phyloP scores from a whole-genome alignment of 2,329 filamentous ascomycete genomes.

The Pestalotiopsis sp. region DNA sequence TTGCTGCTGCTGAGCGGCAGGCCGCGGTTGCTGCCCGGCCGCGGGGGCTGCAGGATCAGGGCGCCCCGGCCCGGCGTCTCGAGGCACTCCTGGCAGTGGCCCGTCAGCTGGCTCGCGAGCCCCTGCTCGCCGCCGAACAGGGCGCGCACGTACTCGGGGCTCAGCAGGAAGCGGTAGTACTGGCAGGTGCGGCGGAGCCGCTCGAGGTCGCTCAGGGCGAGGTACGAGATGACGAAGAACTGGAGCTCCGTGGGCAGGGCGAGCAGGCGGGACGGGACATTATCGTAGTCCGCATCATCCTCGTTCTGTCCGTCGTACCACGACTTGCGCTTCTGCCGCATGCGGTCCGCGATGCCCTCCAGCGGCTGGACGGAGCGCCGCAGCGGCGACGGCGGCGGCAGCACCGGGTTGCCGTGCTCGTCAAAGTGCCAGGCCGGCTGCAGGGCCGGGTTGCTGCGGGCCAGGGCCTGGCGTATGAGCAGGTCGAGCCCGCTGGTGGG shows the following conservation, averaged over 20 bases:
- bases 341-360: constrained; percentile 14
- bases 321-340: constrained; percentile 10
- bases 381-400: constrained; percentile 10
- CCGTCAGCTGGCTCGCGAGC: constrained; percentile 30
- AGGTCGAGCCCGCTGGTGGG: constrained; percentile 13
- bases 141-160: constrained; percentile 32
- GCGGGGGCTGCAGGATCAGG: constrained; percentile 32
- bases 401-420: constrained; percentile 10
- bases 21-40: constrained; percentile 20
- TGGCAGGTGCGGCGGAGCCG: constrained; percentile 41
- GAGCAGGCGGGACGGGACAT: constrained; percentile 24
- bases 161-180: constrained; percentile 35
- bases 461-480: constrained; percentile 12
- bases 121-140: constrained; percentile 34
- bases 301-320: not conserved
- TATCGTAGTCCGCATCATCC: not conserved
- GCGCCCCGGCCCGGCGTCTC: constrained; percentile 26
- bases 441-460: not conserved
- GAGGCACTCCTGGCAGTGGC: constrained; percentile 42
- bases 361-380: constrained; percentile 12
- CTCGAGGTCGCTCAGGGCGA: constrained; percentile 44
- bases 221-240: constrained; percentile 37
- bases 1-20: constrained; percentile 32
- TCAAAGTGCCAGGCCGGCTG: constrained; percentile 1
- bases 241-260: constrained; percentile 43